Evolutionary conservation across 2,329 filamentous ascomycete species (phyloP).

Genomic region (Scedosporium dehoogii): DNA sequence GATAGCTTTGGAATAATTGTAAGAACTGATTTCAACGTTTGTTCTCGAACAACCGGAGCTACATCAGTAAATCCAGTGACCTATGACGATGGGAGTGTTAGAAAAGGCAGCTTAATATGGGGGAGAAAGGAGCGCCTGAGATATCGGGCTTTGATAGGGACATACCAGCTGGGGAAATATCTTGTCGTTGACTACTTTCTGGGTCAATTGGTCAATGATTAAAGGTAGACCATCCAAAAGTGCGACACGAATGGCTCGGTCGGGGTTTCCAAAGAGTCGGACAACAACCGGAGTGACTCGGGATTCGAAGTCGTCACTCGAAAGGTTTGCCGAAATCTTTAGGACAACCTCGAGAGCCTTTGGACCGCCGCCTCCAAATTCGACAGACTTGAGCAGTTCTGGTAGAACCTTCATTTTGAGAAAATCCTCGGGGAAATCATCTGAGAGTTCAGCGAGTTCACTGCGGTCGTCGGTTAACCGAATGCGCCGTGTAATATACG

Average conservation of each 20-base stretch:
- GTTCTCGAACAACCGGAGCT: constrained; percentile 84
- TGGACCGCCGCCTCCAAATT: constrained; percentile 90
- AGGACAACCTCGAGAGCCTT: constrained; percentile 83
- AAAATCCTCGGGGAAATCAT: constrained; percentile 96
- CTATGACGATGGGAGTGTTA: constrained; percentile 30
- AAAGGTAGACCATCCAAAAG: constrained; percentile 77
- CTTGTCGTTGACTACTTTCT: constrained; percentile 88
- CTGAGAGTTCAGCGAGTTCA: constrained; percentile 75
- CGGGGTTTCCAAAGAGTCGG: constrained; percentile 79
- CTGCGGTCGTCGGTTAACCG: constrained; percentile 25
- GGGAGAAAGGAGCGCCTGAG: background rate
- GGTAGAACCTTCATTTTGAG: constrained; percentile 96
- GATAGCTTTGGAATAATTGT: constrained; percentile 81
- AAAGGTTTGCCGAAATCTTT: constrained; percentile 81
- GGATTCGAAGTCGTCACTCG: constrained; percentile 79
- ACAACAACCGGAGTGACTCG: constrained; percentile 80
- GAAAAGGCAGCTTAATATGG: constrained; percentile 4
- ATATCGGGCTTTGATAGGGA: background rate
- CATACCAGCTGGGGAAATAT: constrained; percentile 87
- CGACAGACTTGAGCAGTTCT: constrained; percentile 95
- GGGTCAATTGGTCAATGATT: constrained; percentile 85
- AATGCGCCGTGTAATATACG: constrained; percentile 14
- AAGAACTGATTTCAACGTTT: constrained; percentile 90
- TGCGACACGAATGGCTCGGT: constrained; percentile 84
- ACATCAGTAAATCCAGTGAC: constrained; percentile 91